phyloP scores from a whole-genome alignment of 352 stramenopile species.

The Pythium apleroticum region DNA sequence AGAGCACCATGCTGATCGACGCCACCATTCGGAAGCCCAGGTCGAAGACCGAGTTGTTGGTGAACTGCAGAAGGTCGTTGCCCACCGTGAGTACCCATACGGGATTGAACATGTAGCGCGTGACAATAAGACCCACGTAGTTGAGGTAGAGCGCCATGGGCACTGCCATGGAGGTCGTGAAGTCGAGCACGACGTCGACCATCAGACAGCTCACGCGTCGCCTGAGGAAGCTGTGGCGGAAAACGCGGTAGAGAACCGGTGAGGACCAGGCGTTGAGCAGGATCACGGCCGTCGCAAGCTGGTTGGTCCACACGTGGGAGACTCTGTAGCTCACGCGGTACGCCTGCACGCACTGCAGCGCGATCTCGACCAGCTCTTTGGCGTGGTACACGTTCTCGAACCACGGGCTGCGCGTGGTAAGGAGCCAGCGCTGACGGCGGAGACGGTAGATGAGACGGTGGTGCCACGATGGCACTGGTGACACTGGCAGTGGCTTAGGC shows the following conservation, averaged over 20 bases:
- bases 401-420: constrained; percentile 4
- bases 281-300: constrained; percentile 11
- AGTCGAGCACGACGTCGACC: constrained; percentile 16
- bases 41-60: constrained; percentile 16
- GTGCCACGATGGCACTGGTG: background rate
- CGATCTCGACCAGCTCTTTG: constrained; percentile 9
- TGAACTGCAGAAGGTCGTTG: constrained; percentile 17
- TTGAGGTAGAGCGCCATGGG: constrained; percentile 11
- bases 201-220: constrained; percentile 11
- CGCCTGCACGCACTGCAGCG: constrained; percentile 3
- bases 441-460: background rate
- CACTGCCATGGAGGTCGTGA: constrained; percentile 8
- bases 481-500: background rate
- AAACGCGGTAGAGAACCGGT: constrained; percentile 10
- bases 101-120: background rate
- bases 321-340: constrained; percentile 18
- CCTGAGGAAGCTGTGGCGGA: background rate
- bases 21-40: background rate
- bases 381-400: constrained; percentile 7
- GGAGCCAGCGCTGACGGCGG: background rate
- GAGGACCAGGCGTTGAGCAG: constrained; percentile 21
- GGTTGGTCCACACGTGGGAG: constrained; percentile 17
- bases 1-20: constrained; percentile 13
- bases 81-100: constrained; percentile 4
- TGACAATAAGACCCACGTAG: background rate